phyloP scores from a whole-genome alignment of 2,329 filamentous ascomycete genomes.

The Daldinia sp. region DNA sequence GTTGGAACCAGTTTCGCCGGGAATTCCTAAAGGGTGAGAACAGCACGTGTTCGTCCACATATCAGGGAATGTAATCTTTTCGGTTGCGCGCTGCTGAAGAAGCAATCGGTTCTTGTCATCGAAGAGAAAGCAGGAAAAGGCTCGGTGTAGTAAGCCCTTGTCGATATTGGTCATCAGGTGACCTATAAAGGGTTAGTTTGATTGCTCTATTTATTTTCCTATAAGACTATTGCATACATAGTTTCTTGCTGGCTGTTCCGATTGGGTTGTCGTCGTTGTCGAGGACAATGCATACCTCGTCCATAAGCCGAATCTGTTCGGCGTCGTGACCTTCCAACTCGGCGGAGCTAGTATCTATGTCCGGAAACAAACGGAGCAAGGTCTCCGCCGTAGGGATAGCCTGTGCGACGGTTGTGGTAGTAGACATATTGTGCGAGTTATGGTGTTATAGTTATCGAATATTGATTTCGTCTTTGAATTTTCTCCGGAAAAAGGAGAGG shows the following conservation, averaged over 20 bases:
- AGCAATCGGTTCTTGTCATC: conserved; percentile 91
- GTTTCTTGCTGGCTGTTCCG: conserved; percentile 97
- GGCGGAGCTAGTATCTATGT: conserved; percentile 74
- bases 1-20: conserved; percentile 86
- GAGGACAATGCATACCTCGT: conserved; percentile 96
- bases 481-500: conserved; percentile 8
- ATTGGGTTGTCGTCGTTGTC: conserved; percentile 93
- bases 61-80: conserved; percentile 99
- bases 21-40: conserved; percentile 92
- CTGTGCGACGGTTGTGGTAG: conserved; percentile 56
- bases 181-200: conserved; percentile 61
- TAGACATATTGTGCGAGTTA: conserved; percentile 17
- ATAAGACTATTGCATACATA: conserved; percentile 68
- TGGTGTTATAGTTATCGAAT: neutral
- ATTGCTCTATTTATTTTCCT: neutral
- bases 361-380: conserved; percentile 87
- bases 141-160: conserved; percentile 92
- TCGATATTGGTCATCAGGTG: conserved; percentile 99
- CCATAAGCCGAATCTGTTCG: conserved; percentile 98
- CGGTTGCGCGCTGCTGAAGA: conserved; percentile 90
- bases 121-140: conserved; percentile 98
- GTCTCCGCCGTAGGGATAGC: conserved; percentile 78
- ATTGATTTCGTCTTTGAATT: conserved; percentile 1
- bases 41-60: conserved; percentile 99
- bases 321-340: conserved; percentile 92